Evolutionary conservation across 2,329 filamentous ascomycete genomes (phyloP).

Genomic region (Pyrenophora teres): DNA sequence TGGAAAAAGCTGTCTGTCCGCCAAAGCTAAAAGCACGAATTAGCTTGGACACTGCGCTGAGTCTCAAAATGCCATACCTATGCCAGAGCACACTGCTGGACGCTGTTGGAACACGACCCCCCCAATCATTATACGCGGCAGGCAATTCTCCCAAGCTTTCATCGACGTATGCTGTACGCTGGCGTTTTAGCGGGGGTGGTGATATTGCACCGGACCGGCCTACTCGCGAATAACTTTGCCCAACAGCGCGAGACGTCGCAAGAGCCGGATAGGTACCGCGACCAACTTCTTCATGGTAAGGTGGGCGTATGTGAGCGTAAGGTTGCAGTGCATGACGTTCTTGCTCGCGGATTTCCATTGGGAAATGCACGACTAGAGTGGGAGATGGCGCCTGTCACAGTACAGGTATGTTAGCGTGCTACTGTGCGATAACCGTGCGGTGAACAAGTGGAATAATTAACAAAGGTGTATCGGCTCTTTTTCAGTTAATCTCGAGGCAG

Average conservation of each 20-base stretch:
- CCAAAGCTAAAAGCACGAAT: not conserved
- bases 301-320: not conserved
- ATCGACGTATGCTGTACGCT: constrained; percentile 9
- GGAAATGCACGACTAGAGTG: not conserved
- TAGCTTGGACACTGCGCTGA: not conserved
- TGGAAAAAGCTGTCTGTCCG: not conserved
- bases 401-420: constrained; percentile 3
- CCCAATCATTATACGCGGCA: not conserved
- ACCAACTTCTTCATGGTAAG: not conserved
- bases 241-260: not conserved
- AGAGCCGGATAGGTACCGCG: not conserved
- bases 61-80: constrained; percentile 8
- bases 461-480: constrained; percentile 23
- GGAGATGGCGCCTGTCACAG: not conserved
- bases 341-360: constrained; percentile 1
- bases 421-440: not conserved
- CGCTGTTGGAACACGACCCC: not conserved
- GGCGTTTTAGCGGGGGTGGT: constrained; percentile 32
- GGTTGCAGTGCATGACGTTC: not conserved
- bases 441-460: too few species aligned
- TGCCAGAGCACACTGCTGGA: not conserved
- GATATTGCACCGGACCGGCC: constrained; percentile 21
- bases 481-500: constrained; percentile 29
- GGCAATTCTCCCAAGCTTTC: not conserved
- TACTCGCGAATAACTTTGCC: not conserved